Evolutionary conservation across 2,329 filamentous ascomycete genomes (phyloP).

Genomic region (Rhinocladiella similis): DNA sequence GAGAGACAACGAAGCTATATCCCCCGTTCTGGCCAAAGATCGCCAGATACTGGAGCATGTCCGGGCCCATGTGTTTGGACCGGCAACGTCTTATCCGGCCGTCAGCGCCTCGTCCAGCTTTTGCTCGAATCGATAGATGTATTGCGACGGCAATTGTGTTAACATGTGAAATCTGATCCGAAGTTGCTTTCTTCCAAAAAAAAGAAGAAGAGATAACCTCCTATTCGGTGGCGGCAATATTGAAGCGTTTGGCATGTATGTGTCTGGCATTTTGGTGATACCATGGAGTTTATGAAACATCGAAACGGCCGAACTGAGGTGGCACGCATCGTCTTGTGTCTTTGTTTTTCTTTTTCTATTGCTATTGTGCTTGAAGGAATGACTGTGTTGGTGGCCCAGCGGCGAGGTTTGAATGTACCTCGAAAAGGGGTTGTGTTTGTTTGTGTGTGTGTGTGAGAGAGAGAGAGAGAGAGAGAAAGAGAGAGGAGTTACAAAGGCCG

Average conservation of each 20-base stretch:
- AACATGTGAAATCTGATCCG: background rate
- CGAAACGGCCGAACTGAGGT: slow-evolving; percentile 7
- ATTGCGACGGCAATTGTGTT: background rate
- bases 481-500: too few relatives aligned
- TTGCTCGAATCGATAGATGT: slow-evolving; percentile 17
- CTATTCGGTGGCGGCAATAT: slow-evolving; percentile 1
- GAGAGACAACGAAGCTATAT: slow-evolving; percentile 66
- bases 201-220: too few relatives aligned
- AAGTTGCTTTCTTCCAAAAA: slow-evolving; percentile 7
- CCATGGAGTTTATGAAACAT: slow-evolving; percentile 8
- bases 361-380: background rate
- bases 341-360: background rate
- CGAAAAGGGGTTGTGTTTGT: too few relatives aligned
- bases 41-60: slow-evolving; percentile 68
- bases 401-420: too few relatives aligned
- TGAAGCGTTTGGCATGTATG: slow-evolving; percentile 12
- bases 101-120: slow-evolving; percentile 20
- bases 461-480: too few relatives aligned
- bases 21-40: slow-evolving; percentile 73
- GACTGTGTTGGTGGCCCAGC: background rate
- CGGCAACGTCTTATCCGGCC: slow-evolving; percentile 7
- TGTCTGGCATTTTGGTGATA: slow-evolving; percentile 1
- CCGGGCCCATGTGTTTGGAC: slow-evolving; percentile 41
- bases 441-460: too few relatives aligned
- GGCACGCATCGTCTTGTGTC: background rate